Base-by-base conservation (phyloP, 2,329 filamentous ascomycete species). In the Verticillium alfalfae region DNA sequence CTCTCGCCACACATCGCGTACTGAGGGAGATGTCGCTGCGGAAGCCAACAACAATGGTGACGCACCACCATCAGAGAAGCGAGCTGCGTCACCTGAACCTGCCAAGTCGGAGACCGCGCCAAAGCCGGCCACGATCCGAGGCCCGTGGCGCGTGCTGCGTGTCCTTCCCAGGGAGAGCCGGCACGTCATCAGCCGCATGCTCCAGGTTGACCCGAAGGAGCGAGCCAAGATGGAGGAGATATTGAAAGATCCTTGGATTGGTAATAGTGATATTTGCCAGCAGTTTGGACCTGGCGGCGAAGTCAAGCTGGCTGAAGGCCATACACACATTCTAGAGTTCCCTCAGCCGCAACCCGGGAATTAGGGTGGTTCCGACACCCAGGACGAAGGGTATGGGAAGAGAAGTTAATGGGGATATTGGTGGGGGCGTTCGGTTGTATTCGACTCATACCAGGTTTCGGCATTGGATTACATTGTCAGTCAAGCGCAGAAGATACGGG, bases 151-250 rank as follows among this genome's bases (percentile, higher is more conserved):
- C 56, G 84, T 99, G 54, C 79, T 99, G 36, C 87, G 95, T 52
- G 80, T 98, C 39, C 81, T 99, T 10, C 95, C 95, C 1, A 84
- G 94, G 63, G 95, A 98, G 76, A 96, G 90, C 66, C 84, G 95
- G 59, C 89, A 94, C 71, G 93, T 99, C 65, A 90, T 99, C 61
- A 89, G 92, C 55, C 85, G 91, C 62, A 99, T 99, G 95, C 84
- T 99, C 39, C 92, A 95, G 70, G 83, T 97, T 58, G 87, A 97
- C 69, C 92, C 93, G 0, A 89, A 86, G 71, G 89, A 90, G 66
- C 86, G 95, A 61, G 94, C 93, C 2, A 91, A 85, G 2, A 89
- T 99, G 80, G 83, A 89, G 31, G 93, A 99, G 70, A 91, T 99
- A 18, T 77, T 97, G 59, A 84, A 88, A 26, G 94, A 99, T 71